Conservation (phyloP, 2,329 filamentous ascomycete genomes). For the Canariomyces notabilis region DNA sequence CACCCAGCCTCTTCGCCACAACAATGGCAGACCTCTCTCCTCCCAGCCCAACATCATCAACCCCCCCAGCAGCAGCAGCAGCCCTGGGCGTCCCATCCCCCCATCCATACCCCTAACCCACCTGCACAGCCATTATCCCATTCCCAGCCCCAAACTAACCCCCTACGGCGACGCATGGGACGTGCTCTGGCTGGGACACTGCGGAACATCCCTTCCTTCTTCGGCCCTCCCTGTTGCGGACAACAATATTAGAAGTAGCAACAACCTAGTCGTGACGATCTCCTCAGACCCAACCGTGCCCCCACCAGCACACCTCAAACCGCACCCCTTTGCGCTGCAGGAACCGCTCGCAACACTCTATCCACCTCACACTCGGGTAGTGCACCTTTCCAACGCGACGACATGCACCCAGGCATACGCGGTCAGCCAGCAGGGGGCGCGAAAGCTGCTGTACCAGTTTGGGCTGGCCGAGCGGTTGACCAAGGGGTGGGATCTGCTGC, state of each 20-base stretch:
- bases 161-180: constrained; percentile 51
- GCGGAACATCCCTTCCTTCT: constrained; percentile 34
- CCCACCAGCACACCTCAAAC: constrained; percentile 30
- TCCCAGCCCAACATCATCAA: background rate
- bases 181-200: constrained; percentile 49
- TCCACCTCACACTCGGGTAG: constrained; percentile 39
- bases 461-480: constrained; percentile 36
- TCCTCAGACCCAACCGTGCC: constrained; percentile 35
- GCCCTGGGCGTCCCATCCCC: constrained; percentile 7
- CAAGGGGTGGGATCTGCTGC: constrained; percentile 39
- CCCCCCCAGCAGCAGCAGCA: background rate
- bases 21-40: background rate
- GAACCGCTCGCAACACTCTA: constrained; percentile 28
- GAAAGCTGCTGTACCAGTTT: constrained; percentile 39
- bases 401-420: constrained; percentile 38
- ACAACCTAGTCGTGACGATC: constrained; percentile 16
- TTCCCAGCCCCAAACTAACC: constrained; percentile 24
- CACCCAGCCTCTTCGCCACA: constrained; percentile 27
- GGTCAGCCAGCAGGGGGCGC: constrained; percentile 40
- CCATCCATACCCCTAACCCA: constrained; percentile 18
- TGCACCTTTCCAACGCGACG: constrained; percentile 39
- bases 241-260: background rate
- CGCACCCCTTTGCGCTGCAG: constrained; percentile 33
- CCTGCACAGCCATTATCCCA: constrained; percentile 12
- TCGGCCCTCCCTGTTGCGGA: background rate